Conservation (phyloP, 2,329 filamentous ascomycete species). For the Elsinoe arachidis region DNA sequence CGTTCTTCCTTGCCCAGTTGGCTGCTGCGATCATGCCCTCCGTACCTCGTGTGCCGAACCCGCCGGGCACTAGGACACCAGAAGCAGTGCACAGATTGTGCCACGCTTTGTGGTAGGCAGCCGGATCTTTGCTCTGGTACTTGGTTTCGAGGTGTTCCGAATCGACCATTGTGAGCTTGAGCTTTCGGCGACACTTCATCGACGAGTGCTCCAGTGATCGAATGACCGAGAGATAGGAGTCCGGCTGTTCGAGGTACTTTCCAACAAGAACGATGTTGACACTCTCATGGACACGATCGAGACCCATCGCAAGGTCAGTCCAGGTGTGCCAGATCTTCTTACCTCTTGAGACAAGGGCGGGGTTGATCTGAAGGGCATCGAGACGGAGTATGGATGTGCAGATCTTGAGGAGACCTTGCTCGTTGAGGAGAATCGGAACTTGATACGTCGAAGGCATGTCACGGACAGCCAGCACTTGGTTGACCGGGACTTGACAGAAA, state of each 20-base stretch:
- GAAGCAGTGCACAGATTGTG: slow-evolving; percentile 18
- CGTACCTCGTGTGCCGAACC: slow-evolving; percentile 72
- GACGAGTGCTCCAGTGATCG: slow-evolving; percentile 87
- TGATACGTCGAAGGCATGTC: slow-evolving; percentile 90
- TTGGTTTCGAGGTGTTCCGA: slow-evolving; percentile 70
- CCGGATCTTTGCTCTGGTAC: slow-evolving; percentile 53
- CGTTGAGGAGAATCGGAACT: slow-evolving; percentile 81
- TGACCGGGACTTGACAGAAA: slow-evolving; percentile 75
- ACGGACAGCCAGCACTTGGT: slow-evolving; percentile 79
- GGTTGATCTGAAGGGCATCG: slow-evolving; percentile 41
- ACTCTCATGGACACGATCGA: slow-evolving; percentile 57
- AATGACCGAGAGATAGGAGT: slow-evolving; percentile 75
- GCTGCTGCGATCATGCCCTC: slow-evolving; percentile 85
- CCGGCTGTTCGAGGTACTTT: slow-evolving; percentile 79
- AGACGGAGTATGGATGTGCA: slow-evolving; percentile 59
- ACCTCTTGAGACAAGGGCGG: slow-evolving; percentile 53
- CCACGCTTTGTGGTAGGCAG: slow-evolving; percentile 59
- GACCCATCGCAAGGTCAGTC: slow-evolving; percentile 60
- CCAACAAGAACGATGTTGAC: slow-evolving; percentile 83
- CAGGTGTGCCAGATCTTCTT: slow-evolving; percentile 67
- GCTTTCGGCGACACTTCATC: slow-evolving; percentile 73
- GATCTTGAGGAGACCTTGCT: slow-evolving; percentile 65
- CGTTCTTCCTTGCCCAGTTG: slow-evolving; percentile 77
- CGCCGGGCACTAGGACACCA: slow-evolving; percentile 62
- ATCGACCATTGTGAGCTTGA: slow-evolving; percentile 78